phyloP scores from a whole-genome alignment of 2,329 filamentous ascomycete genomes.

The Talaromyces sp. region DNA sequence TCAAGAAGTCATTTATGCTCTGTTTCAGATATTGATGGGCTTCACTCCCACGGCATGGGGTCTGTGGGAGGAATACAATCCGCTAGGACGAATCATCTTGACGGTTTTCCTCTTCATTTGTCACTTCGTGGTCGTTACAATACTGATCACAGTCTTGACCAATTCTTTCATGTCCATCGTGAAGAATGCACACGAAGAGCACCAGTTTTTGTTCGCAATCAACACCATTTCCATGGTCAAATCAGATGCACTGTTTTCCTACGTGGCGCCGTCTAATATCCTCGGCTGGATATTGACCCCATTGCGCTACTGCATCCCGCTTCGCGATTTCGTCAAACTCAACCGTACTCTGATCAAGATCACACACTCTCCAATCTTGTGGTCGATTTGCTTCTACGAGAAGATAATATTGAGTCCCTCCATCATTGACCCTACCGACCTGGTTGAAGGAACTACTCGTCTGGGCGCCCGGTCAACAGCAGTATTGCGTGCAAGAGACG shows the following conservation, averaged over 20 bases:
- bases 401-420: constrained; percentile 71
- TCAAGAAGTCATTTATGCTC: constrained; percentile 75
- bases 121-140: constrained; percentile 92
- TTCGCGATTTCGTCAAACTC: constrained; percentile 76
- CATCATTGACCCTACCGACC: constrained; percentile 78
- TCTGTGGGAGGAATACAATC: constrained; percentile 76
- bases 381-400: constrained; percentile 85
- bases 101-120: constrained; percentile 87
- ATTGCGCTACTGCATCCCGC: constrained; percentile 73
- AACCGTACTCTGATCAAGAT: constrained; percentile 90
- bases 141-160: constrained; percentile 90
- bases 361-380: constrained; percentile 84
- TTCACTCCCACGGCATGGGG: constrained; percentile 96
- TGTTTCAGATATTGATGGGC: constrained; percentile 93
- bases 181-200: constrained; percentile 88
- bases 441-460: constrained; percentile 69
- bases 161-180: constrained; percentile 96
- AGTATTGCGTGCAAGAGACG: constrained; percentile 57
- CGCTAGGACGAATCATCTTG: constrained; percentile 72
- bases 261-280: constrained; percentile 87
- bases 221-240: constrained; percentile 98
- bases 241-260: constrained; percentile 93
- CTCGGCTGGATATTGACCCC: constrained; percentile 88
- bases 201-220: constrained; percentile 88
- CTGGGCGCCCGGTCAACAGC: constrained; percentile 50